phyloP scores from a whole-genome alignment of 805 yeast species.

The Lachancea meyersii region DNA sequence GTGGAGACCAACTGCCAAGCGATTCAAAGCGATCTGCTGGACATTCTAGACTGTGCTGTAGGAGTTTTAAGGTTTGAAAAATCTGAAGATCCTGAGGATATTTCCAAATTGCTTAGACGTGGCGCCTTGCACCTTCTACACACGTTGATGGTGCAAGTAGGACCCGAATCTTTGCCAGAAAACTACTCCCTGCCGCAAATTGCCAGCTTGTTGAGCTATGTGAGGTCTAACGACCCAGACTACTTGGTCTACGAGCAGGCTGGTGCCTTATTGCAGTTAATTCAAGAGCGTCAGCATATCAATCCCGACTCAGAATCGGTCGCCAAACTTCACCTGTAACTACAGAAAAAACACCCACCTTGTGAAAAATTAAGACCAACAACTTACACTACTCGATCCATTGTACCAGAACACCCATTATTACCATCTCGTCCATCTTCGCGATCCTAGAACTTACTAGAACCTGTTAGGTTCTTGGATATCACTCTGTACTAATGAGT shows the following conservation, averaged over 20 bases:
- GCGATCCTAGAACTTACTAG: background rate
- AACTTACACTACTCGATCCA: no score
- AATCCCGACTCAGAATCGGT: background rate
- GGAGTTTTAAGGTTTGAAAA: conserved; percentile 66
- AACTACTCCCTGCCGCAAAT: conserved; percentile 40
- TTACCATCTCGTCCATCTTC: background rate
- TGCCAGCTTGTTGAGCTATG: conserved; percentile 39
- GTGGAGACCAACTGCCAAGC: conserved; percentile 56
- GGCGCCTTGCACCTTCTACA: conserved; percentile 65
- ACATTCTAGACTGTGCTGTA: conserved; percentile 66
- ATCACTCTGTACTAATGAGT: conserved; percentile 1
- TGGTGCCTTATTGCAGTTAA: conserved; percentile 20
- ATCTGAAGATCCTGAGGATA: conserved; percentile 25
- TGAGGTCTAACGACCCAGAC: conserved; percentile 46
- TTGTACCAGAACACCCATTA: no score
- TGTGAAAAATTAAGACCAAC: no score
- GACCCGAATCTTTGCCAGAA: conserved; percentile 45
- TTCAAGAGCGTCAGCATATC: background rate
- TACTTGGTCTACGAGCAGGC: conserved; percentile 57
- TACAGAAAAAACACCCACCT: background rate
- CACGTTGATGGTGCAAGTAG: conserved; percentile 49
- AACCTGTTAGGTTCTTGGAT: background rate
- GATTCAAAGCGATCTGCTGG: conserved; percentile 40
- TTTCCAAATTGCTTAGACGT: conserved; percentile 52
- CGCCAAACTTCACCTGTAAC: background rate